Evolutionary conservation across 352 stramenopile genomes (phyloP).

Genomic region (Globisporangium rhizosaccharum): DNA sequence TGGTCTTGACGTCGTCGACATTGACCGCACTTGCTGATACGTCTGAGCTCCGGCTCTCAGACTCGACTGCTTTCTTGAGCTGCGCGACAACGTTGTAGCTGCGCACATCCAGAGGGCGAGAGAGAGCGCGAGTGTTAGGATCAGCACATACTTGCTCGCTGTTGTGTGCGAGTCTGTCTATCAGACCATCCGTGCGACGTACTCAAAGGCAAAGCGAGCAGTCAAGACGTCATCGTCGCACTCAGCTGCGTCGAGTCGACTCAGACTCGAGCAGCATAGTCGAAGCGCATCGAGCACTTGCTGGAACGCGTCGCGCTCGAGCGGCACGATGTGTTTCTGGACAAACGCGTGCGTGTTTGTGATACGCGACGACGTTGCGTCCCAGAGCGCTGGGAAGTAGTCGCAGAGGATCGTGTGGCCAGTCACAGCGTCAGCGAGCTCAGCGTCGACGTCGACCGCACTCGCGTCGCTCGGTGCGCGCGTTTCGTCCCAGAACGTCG

Average conservation of each 20-base stretch:
- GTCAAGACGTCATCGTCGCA: conserved; percentile 10
- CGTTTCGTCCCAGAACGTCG: conserved; percentile 44
- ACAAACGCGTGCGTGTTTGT: conserved; percentile 18
- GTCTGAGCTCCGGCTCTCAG: conserved; percentile 5
- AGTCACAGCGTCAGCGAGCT: conserved; percentile 28
- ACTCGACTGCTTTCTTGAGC: conserved; percentile 44
- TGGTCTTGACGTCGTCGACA: conserved; percentile 28
- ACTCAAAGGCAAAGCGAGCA: conserved; percentile 31
- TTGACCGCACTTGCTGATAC: background rate
- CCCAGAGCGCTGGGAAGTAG: conserved; percentile 29
- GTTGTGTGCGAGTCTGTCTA: no score
- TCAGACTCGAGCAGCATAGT: conserved; percentile 18
- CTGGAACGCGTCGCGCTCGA: conserved; percentile 54
- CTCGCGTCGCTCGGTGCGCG: conserved; percentile 15
- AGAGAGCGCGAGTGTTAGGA: background rate
- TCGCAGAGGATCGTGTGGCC: conserved; percentile 39
- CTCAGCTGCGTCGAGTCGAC: conserved; percentile 19
- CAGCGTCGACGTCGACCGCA: conserved; percentile 22
- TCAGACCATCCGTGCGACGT: conserved; percentile 1
- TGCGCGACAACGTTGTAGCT: conserved; percentile 28
- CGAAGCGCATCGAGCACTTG: conserved; percentile 47
- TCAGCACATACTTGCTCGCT: background rate
- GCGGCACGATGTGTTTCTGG: conserved; percentile 19
- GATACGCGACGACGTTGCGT: background rate
- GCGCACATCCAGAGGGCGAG: conserved; percentile 1